Evolutionary conservation across 805 yeast species (phyloP), one percentile per base, ranked within the genome.

Genomic region (Wickerhamiella alocasiicola): DNA sequence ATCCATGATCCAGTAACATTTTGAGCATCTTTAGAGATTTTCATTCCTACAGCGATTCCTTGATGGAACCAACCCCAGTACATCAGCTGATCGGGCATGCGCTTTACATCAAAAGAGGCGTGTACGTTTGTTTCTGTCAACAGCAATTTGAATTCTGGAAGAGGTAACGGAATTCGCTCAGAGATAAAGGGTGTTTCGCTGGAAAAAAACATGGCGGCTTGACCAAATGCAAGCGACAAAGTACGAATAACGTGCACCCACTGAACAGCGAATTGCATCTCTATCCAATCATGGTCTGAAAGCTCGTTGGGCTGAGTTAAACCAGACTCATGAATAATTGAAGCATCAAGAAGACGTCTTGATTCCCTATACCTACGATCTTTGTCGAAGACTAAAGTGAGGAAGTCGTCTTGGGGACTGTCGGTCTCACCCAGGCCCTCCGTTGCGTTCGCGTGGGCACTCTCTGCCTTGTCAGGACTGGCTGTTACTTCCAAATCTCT

Each of bases 51-150:
- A 2, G 94, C 76, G 0, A 77, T 94, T 12, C 98, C 98, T 50
- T 81, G 82, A 51, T 88, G 95, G 55, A 91, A 91, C 46, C 74
- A 72, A 0, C 94, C 95, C 95, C 95, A 85, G 29, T 74, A 72
- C 27, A 70, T 55, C 3, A 68, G 59, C 11, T 63, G 67, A 1
- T 65, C 61, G n/a, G 70, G 66, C 9, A 82, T 51, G 0, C 67
- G 46, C 2, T 71, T 74, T 36, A 69, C 71, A 4, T 77, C 78
- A 2, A 76, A 57, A 1, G 77, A 64, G 1, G 83, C 72, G 16
- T 74, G 80, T 1, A 78, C 69, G 62, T 72, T 72, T 33, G 68
- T 70, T 0, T 95, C 94, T 12, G 72, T 60, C 31, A 85, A 71
- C 15, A 72, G 49, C 0, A 83, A 70, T 46, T 70, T 72, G 51